Percentiles rank a stretch among this genome's conserved stretches.
Evolutionary conservation across 2,329 filamentous ascomycete genomes (phyloP).

Genomic region (Aspergillus cejpii): DNA sequence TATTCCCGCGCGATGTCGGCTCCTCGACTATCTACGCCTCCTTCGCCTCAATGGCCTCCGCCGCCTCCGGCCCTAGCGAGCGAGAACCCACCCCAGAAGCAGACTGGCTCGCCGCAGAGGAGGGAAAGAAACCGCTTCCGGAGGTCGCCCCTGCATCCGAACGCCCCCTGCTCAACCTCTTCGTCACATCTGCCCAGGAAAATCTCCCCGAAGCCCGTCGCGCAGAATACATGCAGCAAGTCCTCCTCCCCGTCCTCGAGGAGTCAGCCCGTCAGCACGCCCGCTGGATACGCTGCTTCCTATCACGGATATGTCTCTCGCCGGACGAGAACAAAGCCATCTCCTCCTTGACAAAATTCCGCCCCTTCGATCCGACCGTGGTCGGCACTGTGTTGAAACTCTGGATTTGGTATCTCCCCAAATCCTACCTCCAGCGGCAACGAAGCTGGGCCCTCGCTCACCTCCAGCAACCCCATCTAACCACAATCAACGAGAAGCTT

Average conservation of each 20-base stretch:
- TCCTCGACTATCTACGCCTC: not conserved
- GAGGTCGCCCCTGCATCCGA: not conserved
- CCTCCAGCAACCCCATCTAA: conserved; percentile 4
- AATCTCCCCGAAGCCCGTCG: conserved; percentile 6
- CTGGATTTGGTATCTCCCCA: conserved; percentile 15
- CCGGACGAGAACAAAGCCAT: not conserved
- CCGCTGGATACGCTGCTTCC: conserved; percentile 18
- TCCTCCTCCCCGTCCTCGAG: conserved; percentile 15
- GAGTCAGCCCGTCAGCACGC: conserved; percentile 15
- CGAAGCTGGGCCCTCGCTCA: conserved; percentile 13
- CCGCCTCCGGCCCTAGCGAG: conserved; percentile 12
- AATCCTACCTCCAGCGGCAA: conserved; percentile 11
- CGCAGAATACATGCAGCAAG: conserved; percentile 8
- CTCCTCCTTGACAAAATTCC: conserved; percentile 5
- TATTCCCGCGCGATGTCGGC: conserved; percentile 5
- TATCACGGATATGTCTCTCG: conserved; percentile 5
- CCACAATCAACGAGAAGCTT: conserved; percentile 6
- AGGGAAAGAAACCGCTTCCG: conserved; percentile 4
- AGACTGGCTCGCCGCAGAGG: conserved; percentile 12
- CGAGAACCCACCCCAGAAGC: conserved; percentile 1
- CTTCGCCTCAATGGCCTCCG: conserved; percentile 3
- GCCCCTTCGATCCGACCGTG: conserved; percentile 11
- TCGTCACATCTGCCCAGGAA: conserved; percentile 3
- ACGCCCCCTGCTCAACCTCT: conserved; percentile 8
- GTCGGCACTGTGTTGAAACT: conserved; percentile 2